A percentile compares a stretch with the other conserved stretches of the same genome.
phyloP scores from a whole-genome alignment of 352 stramenopile species.

The Phytophthora macrochlamydospora region DNA sequence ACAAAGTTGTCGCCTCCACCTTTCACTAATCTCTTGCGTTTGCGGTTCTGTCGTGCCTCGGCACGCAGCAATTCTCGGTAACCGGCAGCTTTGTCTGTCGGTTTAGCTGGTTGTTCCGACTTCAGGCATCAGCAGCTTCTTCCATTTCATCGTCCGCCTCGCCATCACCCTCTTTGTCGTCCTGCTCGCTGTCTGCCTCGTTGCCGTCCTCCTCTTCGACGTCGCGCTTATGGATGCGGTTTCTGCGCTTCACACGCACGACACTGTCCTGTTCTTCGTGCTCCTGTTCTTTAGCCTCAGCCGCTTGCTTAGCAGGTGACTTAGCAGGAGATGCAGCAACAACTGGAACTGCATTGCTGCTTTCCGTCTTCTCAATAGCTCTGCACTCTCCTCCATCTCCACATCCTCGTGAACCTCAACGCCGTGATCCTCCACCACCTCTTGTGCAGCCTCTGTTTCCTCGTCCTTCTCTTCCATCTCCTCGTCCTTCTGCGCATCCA shows the following conservation, averaged over 20 bases:
- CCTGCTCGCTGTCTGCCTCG: slow-evolving; percentile 65
- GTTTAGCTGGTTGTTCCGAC: slow-evolving; percentile 16
- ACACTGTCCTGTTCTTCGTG: slow-evolving; percentile 23
- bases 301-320: neutral
- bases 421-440: slow-evolving; percentile 13
- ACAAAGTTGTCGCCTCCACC: slow-evolving; percentile 62
- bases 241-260: slow-evolving; percentile 35
- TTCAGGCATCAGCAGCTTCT: slow-evolving; percentile 18
- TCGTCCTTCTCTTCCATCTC: slow-evolving; percentile 13
- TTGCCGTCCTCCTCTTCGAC: slow-evolving; percentile 64
- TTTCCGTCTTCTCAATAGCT: no score
- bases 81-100: slow-evolving; percentile 65
- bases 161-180: slow-evolving; percentile 38
- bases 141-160: slow-evolving; percentile 27
- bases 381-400: no score
- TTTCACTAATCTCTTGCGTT: slow-evolving; percentile 64
- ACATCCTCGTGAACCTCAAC: slow-evolving; percentile 1
- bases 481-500: slow-evolving; percentile 19
- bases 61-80: slow-evolving; percentile 70
- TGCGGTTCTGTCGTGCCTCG: slow-evolving; percentile 57
- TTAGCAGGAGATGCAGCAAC: neutral
- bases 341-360: neutral
- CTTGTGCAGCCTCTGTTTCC: slow-evolving; percentile 4
- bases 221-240: slow-evolving; percentile 45
- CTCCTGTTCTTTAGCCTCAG: slow-evolving; percentile 6